Evolutionary conservation across 169 alveolate genomes (phyloP), one percentile per base, ranked within the genome.

Genomic region (Plasmodium vivax): DNA sequence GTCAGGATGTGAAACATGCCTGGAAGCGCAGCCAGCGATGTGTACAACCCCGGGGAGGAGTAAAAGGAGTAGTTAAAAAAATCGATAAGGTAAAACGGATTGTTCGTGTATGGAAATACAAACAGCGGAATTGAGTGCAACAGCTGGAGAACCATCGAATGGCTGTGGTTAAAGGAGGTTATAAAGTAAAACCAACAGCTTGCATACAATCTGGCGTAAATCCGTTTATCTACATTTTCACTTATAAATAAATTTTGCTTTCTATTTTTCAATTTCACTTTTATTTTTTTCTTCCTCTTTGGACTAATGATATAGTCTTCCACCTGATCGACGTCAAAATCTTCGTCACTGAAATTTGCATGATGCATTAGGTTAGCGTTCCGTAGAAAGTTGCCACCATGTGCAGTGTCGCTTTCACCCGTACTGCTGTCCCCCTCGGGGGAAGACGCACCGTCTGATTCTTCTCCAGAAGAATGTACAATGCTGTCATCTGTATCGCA

Each of bases 41-140:
- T 47, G 84, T 92, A 92, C 43, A 92, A 36, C 8, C 84, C 83
- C 34, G 58, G 23, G 16, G 95, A 68, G 1, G 75, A n/a, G 58
- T 92, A 92, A 82, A 71, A 92, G 51, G 95, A 62, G 27, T 58
- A 82, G 83, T 92, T 92, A 62, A 92, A 92, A 82, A 43, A 92
- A 47, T 92, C 92, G 41, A 92, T 82, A 12, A 82, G 75, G 83
- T 92, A 92, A 58, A 72, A 82, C 5, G 92, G 92, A 38, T 92
- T 92, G 47, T 81, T 92, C 32, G 95, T 92, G 75, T 92, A 92
- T 34, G 95, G 95, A 51, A 92, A 92, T 19, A 92, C 92, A 92
- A 19, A 92, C 58, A 83, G 19, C 4, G 95, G 95, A 19, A 92
- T 92, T 16, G 81, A 62, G 56, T 92, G 92, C 32, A 92, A 73